These are phyloP conservation scores for Arabidopsis lyrata DNA, from an alignment of 441 rosid species.

Conservation along the genomic window DNA sequence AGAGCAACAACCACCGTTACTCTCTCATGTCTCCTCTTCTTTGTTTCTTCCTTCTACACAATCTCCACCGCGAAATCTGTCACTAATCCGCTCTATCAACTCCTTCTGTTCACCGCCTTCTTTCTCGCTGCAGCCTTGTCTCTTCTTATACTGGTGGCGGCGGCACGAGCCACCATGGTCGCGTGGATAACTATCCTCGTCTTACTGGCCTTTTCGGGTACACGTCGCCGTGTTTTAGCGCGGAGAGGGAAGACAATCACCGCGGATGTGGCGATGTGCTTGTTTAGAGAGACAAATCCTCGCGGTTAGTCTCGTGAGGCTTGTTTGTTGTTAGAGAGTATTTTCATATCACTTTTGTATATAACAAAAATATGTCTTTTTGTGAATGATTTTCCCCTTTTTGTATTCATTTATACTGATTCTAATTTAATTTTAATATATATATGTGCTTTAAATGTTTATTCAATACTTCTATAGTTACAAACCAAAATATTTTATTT, in stretches of 20 bases:
- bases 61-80: slow-evolving; percentile 22
- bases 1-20: slow-evolving; percentile 39
- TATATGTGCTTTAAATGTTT: neutral
- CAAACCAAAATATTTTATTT: no score
- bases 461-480: no score
- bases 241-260: slow-evolving; percentile 37
- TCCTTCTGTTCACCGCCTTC: slow-evolving; percentile 1
- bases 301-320: slow-evolving; percentile 32
- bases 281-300: slow-evolving; percentile 36
- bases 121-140: slow-evolving; percentile 31
- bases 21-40: slow-evolving; percentile 37
- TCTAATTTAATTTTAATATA: neutral
- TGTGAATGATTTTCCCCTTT: neutral
- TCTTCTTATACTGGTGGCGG: slow-evolving; percentile 38
- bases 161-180: slow-evolving; percentile 49
- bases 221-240: slow-evolving; percentile 44
- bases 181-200: slow-evolving; percentile 48
- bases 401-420: neutral
- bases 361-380: neutral
- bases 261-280: slow-evolving; percentile 39
- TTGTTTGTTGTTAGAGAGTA: slow-evolving; percentile 7
- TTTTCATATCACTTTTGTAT: neutral
- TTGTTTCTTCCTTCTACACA: slow-evolving; percentile 32
- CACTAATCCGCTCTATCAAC: neutral
- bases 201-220: slow-evolving; percentile 46